Evolutionary conservation across 2,329 filamentous ascomycete genomes (phyloP).

Genomic region (Colletotrichum sp.): DNA sequence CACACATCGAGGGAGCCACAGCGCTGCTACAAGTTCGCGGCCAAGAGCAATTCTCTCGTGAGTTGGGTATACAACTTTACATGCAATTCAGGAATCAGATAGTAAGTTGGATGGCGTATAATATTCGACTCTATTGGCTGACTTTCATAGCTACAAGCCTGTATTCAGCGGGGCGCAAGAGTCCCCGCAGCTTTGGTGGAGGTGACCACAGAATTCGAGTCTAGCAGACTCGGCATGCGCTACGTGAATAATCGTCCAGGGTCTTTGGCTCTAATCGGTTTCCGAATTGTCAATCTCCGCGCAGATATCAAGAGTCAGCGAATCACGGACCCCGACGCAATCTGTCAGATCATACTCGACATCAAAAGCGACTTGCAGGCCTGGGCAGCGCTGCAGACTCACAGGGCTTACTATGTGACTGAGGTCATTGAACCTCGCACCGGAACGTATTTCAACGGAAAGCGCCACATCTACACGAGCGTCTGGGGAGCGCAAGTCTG

Average conservation of each 20-base stretch:
- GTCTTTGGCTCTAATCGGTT: conserved; percentile 16
- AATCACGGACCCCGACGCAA: conserved; percentile 11
- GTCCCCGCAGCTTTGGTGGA: conserved; percentile 11
- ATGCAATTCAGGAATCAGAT: conserved; percentile 29
- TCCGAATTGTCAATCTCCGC: conserved; percentile 24
- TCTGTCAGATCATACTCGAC: conserved; percentile 3
- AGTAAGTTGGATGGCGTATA: conserved; percentile 16
- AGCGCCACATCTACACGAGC: conserved; percentile 20
- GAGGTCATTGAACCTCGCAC: neutral
- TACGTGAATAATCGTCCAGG: neutral
- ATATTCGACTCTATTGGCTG: neutral
- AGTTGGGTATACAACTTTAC: conserved; percentile 27
- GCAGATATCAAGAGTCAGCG: conserved; percentile 23
- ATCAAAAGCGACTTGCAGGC: neutral
- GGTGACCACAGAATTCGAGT: neutral
- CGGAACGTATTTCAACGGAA: conserved; percentile 6
- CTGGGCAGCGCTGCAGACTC: neutral
- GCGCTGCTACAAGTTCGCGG: conserved; percentile 28
- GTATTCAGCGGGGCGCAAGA: conserved; percentile 23
- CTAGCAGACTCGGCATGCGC: neutral
- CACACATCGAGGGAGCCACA: conserved; percentile 28
- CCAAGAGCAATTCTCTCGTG: conserved; percentile 23
- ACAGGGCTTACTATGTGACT: neutral
- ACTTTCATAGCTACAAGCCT: conserved; percentile 17
- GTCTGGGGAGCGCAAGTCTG: conserved; percentile 23